Conservation (phyloP, 768 basidiomycete genomes). For the Gyrodon lividus region DNA sequence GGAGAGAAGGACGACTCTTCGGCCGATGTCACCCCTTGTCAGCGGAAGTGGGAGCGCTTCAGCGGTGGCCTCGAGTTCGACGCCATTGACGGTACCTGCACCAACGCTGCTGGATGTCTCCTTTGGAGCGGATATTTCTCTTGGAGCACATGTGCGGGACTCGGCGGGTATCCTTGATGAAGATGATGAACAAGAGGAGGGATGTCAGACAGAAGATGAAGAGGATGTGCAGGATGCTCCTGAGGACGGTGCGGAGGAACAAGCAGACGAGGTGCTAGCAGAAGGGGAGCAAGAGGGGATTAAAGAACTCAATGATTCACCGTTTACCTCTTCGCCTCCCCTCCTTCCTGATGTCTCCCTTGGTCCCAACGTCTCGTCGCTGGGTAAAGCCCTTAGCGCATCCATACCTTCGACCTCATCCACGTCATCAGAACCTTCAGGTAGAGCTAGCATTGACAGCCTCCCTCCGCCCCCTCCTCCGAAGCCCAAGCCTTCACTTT, state of each 20-base stretch:
- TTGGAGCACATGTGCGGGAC: conserved; percentile 10
- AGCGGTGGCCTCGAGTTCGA: conserved; percentile 2
- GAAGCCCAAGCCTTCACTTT: conserved; percentile 15
- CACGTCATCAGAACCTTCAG: conserved; percentile 4
- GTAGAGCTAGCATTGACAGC: conserved; percentile 12
- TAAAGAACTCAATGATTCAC: neutral
- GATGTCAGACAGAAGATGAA: neutral
- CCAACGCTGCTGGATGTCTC: conserved; percentile 17
- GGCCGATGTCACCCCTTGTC: conserved; percentile 7
- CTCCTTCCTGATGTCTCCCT: conserved; percentile 14
- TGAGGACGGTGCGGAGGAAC: conserved; percentile 1
- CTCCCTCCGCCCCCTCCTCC: conserved; percentile 23
- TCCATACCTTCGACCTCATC: conserved; percentile 1
- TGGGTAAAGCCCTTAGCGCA: conserved; percentile 10
- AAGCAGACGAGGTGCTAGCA: neutral
- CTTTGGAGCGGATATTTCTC: conserved; percentile 20
- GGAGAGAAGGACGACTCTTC: conserved; percentile 19
- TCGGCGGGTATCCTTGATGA: conserved; percentile 10
- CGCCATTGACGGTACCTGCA: conserved; percentile 2
- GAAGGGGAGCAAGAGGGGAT: neutral
- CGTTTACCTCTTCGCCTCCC: conserved; percentile 2
- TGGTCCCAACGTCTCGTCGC: conserved; percentile 8
- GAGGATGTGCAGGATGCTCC: neutral
- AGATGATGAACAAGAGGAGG: conserved; percentile 9
- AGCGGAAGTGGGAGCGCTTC: neutral